Evolutionary conservation across 225 moss, liverwort and hornwort genomes (phyloP).

Genomic region (Thuidium tamariscinum): DNA sequence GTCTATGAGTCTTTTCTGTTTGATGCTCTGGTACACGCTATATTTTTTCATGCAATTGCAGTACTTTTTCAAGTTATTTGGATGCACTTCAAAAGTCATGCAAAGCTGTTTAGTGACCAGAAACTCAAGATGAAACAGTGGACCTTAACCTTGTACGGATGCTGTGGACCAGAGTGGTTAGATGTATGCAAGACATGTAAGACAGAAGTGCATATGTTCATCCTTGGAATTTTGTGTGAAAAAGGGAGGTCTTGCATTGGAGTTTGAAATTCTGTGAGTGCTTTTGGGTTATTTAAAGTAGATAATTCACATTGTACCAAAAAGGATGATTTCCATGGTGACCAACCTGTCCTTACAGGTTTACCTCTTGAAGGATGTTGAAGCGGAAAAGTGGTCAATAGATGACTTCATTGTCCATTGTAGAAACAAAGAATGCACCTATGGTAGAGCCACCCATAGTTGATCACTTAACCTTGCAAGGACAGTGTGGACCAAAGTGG

Average conservation of each 20-base stretch:
- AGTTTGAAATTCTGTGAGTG: background rate
- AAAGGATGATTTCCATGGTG: background rate
- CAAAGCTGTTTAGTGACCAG: too few species aligned
- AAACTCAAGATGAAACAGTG: background rate
- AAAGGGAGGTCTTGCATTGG: background rate
- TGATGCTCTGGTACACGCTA: background rate
- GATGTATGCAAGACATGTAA: background rate
- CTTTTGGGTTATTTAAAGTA: background rate
- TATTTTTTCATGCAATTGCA: background rate
- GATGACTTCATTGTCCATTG: background rate
- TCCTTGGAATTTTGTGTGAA: background rate
- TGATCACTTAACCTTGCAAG: too few species aligned
- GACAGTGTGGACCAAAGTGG: too few species aligned
- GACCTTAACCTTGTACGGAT: background rate
- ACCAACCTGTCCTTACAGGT: accelerated
- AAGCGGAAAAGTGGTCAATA: background rate
- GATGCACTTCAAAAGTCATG: background rate
- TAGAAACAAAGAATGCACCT: background rate
- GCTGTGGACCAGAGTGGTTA: background rate
- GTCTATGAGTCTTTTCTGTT: background rate
- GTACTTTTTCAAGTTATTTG: background rate
- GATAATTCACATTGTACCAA: background rate
- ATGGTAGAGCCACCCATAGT: too few species aligned
- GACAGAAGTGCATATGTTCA: background rate
- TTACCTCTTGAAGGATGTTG: background rate